These are phyloP conservation scores for Geoglossum glabrum DNA, from an alignment of 495 filamentous ascomycete genomes.

Conservation along the genomic window DNA sequence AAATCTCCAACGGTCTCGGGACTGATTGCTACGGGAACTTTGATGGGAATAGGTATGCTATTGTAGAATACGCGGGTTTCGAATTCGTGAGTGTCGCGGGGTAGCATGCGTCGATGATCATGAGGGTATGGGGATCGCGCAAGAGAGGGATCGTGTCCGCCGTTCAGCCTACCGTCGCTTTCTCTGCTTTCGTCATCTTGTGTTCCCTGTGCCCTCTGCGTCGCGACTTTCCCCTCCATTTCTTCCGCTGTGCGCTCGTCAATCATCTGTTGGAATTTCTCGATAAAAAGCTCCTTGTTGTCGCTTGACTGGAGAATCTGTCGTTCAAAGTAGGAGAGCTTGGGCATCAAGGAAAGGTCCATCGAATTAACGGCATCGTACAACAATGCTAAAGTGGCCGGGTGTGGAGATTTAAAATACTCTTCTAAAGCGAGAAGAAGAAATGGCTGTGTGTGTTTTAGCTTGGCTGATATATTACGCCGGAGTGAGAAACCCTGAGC, in stretches of 20 bases:
- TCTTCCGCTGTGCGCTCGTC: conserved; percentile 39
- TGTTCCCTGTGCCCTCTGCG: conserved; percentile 21
- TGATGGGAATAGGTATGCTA: conserved; percentile 86
- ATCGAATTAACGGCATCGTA: conserved; percentile 89
- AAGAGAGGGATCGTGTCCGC: not conserved
- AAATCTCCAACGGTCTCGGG: conserved; percentile 97
- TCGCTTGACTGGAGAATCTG: conserved; percentile 77
- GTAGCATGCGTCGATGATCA: conserved; percentile 36
- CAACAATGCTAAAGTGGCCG: conserved; percentile 72
- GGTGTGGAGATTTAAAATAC: conserved; percentile 83
- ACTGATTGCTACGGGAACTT: conserved; percentile 78
- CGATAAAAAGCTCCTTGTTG: conserved; percentile 87
- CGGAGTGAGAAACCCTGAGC: not conserved
- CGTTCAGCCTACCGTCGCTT: conserved; percentile 24
- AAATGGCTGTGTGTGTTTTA: conserved; percentile 44
- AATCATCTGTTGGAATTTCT: conserved; percentile 93
- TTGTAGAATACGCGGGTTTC: conserved; percentile 90
- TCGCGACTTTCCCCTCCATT: conserved; percentile 20
- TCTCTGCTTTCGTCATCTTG: conserved; percentile 11
- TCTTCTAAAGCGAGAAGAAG: conserved; percentile 89
- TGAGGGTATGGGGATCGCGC: not conserved
- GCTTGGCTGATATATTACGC: conserved; percentile 7
- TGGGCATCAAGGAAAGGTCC: conserved; percentile 90
- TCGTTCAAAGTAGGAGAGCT: conserved; percentile 61
- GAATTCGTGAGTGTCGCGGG: conserved; percentile 91